phyloP scores from a whole-genome alignment of 768 basidiomycete species.

The Tylopilus felleus region DNA sequence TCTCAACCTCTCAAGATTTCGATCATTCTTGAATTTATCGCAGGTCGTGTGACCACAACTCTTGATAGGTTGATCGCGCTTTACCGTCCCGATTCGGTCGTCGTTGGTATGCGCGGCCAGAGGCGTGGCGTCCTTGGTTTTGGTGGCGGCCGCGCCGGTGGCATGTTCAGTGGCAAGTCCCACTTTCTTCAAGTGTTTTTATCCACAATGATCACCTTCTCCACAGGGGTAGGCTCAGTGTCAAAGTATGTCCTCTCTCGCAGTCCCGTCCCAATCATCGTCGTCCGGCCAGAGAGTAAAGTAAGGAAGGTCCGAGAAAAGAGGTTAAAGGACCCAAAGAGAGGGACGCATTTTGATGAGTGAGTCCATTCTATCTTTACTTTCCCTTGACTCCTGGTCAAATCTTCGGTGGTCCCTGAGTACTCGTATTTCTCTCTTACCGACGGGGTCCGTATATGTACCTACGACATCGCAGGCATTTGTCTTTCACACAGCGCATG shows the following conservation, averaged over 20 bases:
- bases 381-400: background rate
- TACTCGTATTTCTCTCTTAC: background rate
- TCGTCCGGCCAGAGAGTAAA: slow-evolving; percentile 87
- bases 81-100: slow-evolving; percentile 86
- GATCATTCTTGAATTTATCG: slow-evolving; percentile 90
- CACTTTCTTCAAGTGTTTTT: background rate
- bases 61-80: slow-evolving; percentile 91
- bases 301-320: slow-evolving; percentile 83
- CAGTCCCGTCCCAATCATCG: slow-evolving; percentile 94
- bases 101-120: slow-evolving; percentile 87
- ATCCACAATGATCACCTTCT: slow-evolving; percentile 25
- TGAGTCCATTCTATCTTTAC: slow-evolving; percentile 20
- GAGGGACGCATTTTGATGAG: slow-evolving; percentile 80
- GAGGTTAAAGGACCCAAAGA: slow-evolving; percentile 82
- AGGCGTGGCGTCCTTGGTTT: slow-evolving; percentile 47
- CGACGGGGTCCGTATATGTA: background rate
- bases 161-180: slow-evolving; percentile 25
- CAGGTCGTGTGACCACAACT: slow-evolving; percentile 84
- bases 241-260: slow-evolving; percentile 79
- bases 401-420: background rate
- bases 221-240: slow-evolving; percentile 61
- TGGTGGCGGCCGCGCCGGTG: slow-evolving; percentile 27
- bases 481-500: background rate
- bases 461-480: background rate
- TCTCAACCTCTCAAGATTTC: slow-evolving; percentile 57